Conservation (phyloP, 768 basidiomycete species). For the Lyophyllum atratum region DNA sequence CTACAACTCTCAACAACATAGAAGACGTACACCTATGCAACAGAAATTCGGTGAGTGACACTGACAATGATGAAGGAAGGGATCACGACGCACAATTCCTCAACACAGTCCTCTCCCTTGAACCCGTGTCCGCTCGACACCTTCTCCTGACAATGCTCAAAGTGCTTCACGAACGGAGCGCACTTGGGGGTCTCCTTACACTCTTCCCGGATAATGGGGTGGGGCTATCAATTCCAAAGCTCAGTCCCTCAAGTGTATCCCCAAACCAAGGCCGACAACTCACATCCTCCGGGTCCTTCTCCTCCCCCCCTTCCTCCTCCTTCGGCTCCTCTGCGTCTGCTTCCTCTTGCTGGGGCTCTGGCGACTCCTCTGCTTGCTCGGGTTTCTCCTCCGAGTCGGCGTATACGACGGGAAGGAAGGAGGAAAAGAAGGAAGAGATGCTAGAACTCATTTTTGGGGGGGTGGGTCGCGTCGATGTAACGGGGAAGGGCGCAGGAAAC, state of each 20-base stretch:
- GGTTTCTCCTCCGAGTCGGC: slow-evolving; percentile 45
- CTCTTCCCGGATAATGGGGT: slow-evolving; percentile 74
- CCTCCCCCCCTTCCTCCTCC: slow-evolving; percentile 41
- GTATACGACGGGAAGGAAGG: slow-evolving; percentile 44
- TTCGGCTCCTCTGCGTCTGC: too few species aligned
- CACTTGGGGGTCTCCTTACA: slow-evolving; percentile 71
- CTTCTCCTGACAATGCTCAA: slow-evolving; percentile 90
- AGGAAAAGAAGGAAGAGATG: slow-evolving; percentile 47
- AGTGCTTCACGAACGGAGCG: slow-evolving; percentile 72
- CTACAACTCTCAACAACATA: not conserved
- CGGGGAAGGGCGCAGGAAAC: slow-evolving; percentile 3
- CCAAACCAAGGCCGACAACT: slow-evolving; percentile 28
- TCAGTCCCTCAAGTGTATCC: not conserved
- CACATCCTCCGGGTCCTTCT: slow-evolving; percentile 83
- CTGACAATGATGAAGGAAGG: slow-evolving; percentile 15
- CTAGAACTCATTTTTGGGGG: slow-evolving; percentile 36
- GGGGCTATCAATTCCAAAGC: slow-evolving; percentile 41
- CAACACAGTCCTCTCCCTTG: slow-evolving; percentile 91
- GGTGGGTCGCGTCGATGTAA: slow-evolving; percentile 1
- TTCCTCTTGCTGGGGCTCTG: slow-evolving; percentile 45
- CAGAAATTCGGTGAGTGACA: slow-evolving; percentile 7
- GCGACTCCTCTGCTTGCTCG: slow-evolving; percentile 58
- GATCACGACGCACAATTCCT: slow-evolving; percentile 73
- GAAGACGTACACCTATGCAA: slow-evolving; percentile 33
- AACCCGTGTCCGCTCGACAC: slow-evolving; percentile 79